phyloP scores from a whole-genome alignment of 345 rosid species.

The Populus pruinosa region DNA sequence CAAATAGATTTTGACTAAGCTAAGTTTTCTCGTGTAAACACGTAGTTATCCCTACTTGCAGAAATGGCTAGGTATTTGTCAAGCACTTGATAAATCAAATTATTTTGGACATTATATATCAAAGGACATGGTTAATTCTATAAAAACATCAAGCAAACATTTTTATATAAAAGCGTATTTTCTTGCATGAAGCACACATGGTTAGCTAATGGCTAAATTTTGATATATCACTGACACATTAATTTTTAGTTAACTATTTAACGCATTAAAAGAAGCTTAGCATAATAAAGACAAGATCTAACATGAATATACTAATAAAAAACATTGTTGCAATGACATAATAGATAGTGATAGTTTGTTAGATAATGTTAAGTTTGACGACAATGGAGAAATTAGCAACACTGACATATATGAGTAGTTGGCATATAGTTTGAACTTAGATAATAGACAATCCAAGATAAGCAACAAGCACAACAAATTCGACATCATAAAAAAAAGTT shows the following conservation, averaged over 20 bases:
- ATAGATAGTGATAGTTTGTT: rapidly evolving
- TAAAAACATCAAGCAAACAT: not conserved
- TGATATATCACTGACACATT: not conserved
- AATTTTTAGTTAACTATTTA: not conserved
- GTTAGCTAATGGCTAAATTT: not conserved
- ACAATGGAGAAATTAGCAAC: no score
- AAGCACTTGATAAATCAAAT: not conserved
- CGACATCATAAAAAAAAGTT: no score
- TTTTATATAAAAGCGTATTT: not conserved
- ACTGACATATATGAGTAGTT: no score
- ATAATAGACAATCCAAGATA: rapidly evolving
- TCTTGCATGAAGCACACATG: not conserved
- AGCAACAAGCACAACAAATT: rapidly evolving
- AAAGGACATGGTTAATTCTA: not conserved
- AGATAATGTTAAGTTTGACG: no score
- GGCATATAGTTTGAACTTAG: no score
- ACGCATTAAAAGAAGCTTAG: no score
- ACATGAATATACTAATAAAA: rapidly evolving
- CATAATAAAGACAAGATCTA: no score
- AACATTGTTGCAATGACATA: no score
- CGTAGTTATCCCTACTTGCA: not conserved
- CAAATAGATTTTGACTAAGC: not conserved
- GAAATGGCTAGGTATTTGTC: not conserved
- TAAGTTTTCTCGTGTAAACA: not conserved
- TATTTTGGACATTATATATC: not conserved